Evolutionary conservation across 1,139 yeast species (phyloP), one percentile per base, ranked within the genome.

Genomic region (Magnusiomyces sp.): DNA sequence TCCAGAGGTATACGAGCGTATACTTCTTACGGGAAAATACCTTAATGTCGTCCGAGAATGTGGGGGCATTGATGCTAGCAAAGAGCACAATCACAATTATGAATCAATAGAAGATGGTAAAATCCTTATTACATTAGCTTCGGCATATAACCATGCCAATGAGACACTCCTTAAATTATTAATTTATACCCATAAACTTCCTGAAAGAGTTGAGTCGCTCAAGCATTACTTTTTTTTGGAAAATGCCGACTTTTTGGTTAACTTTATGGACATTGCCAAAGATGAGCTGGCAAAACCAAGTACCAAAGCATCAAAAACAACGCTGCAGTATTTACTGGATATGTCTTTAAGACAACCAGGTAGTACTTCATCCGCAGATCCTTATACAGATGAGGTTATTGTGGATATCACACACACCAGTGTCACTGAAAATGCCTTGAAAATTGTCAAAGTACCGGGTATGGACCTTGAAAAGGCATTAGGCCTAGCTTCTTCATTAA

Each of bases 11-110:
- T 86, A 83, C 58, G 71, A 71, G 47, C 83, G 85, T 62, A 75
- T 92, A 0, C 68, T 92, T 29, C 71, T 81, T 48, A 88, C 97
- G 0, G 99, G 99, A 1, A 89, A 88, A 63, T 83, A 83, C 58
- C 69, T 90, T 51, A 86, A 87, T 58, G 82, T 92, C 4, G 75
- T 85, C 50, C 75, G 80, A 52, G 80, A 73, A 50, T 80, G 87
- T 56, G 79, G 80, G 1, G 67, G 67, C 11, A 56, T 56, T 5
- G 64, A 59, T 49, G 61, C 54, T 6, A 53, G 60, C 46, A 56
- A 55, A 32, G 62, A 60, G 19, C 53, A 56, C 70, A 40, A 49
- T 4, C 67, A 62, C 11, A 53, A 55, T 2, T 67, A 75, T 45
- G 63, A 64, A 4, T 66, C 77, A 4, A 69, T 88, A 44, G 81